Percentiles rank a stretch among this genome's conserved stretches.
Conservation (phyloP, 495 filamentous ascomycete species). For the Delitschia confertaspora region DNA sequence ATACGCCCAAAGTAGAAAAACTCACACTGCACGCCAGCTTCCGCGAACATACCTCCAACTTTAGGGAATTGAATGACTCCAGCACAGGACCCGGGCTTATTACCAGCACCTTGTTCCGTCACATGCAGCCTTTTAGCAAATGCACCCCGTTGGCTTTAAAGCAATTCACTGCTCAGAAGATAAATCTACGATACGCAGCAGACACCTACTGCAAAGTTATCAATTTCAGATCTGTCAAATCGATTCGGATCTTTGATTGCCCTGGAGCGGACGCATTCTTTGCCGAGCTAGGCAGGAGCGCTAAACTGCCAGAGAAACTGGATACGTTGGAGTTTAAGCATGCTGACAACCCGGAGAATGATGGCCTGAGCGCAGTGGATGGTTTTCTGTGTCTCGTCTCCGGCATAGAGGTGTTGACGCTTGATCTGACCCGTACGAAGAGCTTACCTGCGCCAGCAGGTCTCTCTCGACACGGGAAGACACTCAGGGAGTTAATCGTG, state of each 20-base stretch:
- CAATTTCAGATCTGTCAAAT: constrained; percentile 29
- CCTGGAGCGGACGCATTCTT: constrained; percentile 34
- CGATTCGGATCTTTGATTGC: constrained; percentile 30
- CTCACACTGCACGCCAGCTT: constrained; percentile 35
- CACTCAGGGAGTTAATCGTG: constrained; percentile 31
- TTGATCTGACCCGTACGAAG: constrained; percentile 31
- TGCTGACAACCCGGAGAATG: constrained; percentile 35
- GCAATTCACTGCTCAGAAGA: constrained; percentile 29
- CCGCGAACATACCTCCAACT: constrained; percentile 21
- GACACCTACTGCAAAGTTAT: constrained; percentile 36
- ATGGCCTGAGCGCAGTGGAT: constrained; percentile 33
- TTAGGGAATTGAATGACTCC: constrained; percentile 35
- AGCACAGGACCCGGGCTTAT: constrained; percentile 34
- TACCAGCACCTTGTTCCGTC: constrained; percentile 31
- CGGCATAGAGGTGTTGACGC: constrained; percentile 31
- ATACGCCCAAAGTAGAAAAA: constrained; percentile 29
- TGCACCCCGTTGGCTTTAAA: constrained; percentile 33
- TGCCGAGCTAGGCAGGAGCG: constrained; percentile 33
- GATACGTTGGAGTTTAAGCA: constrained; percentile 33
- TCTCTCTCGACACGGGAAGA: constrained; percentile 33
- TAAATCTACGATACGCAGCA: constrained; percentile 33
- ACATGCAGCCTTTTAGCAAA: constrained; percentile 34
- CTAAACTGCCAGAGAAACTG: constrained; percentile 31
- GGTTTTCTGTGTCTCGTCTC: constrained; percentile 35
- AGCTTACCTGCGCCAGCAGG: constrained; percentile 29